Evolutionary conservation across 73 alveolate species (phyloP).

Genomic region (Paraurostyla sp.): DNA sequence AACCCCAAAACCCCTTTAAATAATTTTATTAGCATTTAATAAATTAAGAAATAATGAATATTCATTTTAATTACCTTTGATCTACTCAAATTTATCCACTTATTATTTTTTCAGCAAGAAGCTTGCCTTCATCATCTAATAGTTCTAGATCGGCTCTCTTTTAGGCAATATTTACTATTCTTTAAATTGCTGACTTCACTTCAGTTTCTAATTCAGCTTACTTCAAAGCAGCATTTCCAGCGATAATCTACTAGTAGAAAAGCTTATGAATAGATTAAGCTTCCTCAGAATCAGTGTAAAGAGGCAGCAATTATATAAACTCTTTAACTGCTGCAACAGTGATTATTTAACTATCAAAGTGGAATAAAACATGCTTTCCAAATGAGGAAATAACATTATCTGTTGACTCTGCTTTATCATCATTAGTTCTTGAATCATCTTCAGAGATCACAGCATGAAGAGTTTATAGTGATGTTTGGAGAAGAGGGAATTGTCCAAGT

Average conservation of each 20-base stretch:
- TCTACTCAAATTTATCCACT: conserved; percentile 16
- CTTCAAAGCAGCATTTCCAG: not conserved
- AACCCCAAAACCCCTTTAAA: too few relatives aligned
- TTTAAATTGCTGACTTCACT: not conserved
- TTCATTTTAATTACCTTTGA: too few relatives aligned
- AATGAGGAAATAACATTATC: conserved; percentile 14
- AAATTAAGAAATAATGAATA: too few relatives aligned
- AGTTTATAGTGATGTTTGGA: not conserved
- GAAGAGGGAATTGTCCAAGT: not conserved
- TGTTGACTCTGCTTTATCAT: not conserved
- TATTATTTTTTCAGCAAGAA: not conserved
- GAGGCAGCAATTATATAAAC: conserved; percentile 21
- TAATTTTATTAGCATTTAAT: too few relatives aligned
- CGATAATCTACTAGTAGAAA: conserved; percentile 30
- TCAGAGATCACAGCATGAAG: not conserved
- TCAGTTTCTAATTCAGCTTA: not conserved
- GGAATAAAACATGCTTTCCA: conserved; percentile 2
- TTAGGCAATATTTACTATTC: conserved; percentile 29
- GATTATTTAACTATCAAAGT: not conserved
- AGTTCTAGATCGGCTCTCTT: conserved; percentile 28
- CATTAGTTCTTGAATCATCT: conserved; percentile 2
- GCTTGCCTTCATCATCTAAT: conserved; percentile 44
- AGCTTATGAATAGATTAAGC: conserved; percentile 43
- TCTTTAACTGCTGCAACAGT: conserved; percentile 6
- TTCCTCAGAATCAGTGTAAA: conserved; percentile 46